Evolutionary conservation across 2,329 filamentous ascomycete genomes (phyloP).

Genomic region (Metarhizium guizhouense): DNA sequence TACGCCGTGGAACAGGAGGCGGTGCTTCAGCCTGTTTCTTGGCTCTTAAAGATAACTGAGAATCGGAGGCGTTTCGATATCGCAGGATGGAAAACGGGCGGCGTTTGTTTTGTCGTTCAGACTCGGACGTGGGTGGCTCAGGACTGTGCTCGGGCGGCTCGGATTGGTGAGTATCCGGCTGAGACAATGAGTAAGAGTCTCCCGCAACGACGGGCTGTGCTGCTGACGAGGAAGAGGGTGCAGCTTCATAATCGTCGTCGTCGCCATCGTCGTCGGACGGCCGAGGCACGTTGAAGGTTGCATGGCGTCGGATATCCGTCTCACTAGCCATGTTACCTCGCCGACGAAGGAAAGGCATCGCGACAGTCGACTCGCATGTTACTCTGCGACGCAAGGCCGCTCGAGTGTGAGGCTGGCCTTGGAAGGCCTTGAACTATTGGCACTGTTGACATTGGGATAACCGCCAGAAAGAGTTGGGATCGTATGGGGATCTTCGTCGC

Average conservation of each 20-base stretch:
- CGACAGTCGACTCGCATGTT: conserved; percentile 30
- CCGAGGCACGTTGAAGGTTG: conserved; percentile 24
- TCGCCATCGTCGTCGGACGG: conserved; percentile 16
- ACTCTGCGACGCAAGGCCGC: conserved; percentile 14
- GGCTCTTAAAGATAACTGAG: conserved; percentile 69
- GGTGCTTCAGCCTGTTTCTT: conserved; percentile 55
- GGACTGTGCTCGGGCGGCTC: conserved; percentile 35
- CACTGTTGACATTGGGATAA: neutral
- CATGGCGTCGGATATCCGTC: conserved; percentile 47
- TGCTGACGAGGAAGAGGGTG: conserved; percentile 8
- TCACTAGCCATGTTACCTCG: conserved; percentile 52
- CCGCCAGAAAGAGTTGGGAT: neutral
- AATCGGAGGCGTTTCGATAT: conserved; percentile 88
- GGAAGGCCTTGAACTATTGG: neutral
- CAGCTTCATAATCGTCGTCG: conserved; percentile 14
- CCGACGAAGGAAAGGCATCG: conserved; percentile 54
- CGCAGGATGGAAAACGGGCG: conserved; percentile 63
- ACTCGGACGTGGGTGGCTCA: conserved; percentile 22
- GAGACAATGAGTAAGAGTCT: conserved; percentile 10
- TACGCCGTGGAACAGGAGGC: conserved; percentile 52
- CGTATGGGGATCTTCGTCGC: neutral
- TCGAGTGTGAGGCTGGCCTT: neutral
- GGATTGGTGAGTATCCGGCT: conserved; percentile 16
- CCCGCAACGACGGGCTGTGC: conserved; percentile 6
- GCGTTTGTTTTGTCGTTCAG: conserved; percentile 35